These are phyloP conservation scores for Sugiyamaella floridensis DNA, from an alignment of 805 yeast species.

Conservation along the genomic window DNA sequence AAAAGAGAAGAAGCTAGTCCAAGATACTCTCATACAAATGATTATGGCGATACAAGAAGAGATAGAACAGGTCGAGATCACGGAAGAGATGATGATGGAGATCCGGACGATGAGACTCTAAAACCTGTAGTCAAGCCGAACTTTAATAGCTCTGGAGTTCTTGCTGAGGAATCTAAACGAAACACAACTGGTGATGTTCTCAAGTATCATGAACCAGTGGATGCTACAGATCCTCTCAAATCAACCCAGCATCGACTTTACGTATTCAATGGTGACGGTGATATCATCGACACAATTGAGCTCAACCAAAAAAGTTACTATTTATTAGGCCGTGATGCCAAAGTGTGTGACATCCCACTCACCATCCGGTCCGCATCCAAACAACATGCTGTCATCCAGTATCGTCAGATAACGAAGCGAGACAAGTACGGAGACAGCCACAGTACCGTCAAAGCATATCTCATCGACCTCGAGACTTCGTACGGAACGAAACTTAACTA, in stretches of 20 bases:
- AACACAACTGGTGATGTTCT: constrained; percentile 31
- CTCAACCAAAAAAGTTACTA: constrained; percentile 28
- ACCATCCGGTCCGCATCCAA: constrained; percentile 36
- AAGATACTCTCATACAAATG: neutral
- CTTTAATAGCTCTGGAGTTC: constrained; percentile 38
- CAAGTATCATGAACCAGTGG: constrained; percentile 32
- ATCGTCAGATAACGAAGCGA: constrained; percentile 22
- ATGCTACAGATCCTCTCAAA: constrained; percentile 25
- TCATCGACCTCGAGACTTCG: constrained; percentile 43
- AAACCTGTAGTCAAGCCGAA: constrained; percentile 22
- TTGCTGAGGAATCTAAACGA: constrained; percentile 31
- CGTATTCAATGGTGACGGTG: constrained; percentile 27
- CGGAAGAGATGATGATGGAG: neutral
- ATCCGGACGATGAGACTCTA: neutral
- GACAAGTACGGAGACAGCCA: constrained; percentile 16
- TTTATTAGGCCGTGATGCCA: constrained; percentile 34
- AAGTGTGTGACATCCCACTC: constrained; percentile 34
- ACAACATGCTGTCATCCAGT: constrained; percentile 47
- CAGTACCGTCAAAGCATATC: constrained; percentile 30
- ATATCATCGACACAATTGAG: constrained; percentile 16
- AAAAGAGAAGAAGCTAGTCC: neutral
- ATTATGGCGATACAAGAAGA: neutral
- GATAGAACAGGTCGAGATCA: neutral
- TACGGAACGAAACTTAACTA: constrained; percentile 43
- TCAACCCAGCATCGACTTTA: constrained; percentile 26